phyloP scores from a whole-genome alignment of 2,329 filamentous ascomycete species.

The Plenodomus biglobosus region DNA sequence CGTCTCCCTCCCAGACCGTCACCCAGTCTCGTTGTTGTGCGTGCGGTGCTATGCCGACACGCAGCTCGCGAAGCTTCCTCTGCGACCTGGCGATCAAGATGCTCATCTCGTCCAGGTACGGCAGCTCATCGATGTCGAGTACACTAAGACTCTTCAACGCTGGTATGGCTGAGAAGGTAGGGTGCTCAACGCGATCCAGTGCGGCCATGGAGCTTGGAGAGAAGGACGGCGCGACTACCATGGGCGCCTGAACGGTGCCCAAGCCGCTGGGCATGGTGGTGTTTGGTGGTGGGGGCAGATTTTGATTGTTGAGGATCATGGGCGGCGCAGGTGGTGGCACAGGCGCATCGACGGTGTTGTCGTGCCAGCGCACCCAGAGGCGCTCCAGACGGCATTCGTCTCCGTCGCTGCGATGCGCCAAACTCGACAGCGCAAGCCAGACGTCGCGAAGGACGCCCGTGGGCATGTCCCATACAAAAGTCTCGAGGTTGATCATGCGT shows the following conservation, averaged over 20 bases:
- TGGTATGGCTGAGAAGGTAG: slow-evolving; percentile 76
- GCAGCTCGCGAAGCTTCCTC: slow-evolving; percentile 66
- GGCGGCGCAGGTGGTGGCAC: slow-evolving; percentile 41
- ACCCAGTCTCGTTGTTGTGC: slow-evolving; percentile 58
- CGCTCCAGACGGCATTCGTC: slow-evolving; percentile 68
- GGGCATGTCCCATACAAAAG: slow-evolving; percentile 87
- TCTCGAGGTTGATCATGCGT: slow-evolving; percentile 79
- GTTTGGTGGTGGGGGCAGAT: slow-evolving; percentile 43
- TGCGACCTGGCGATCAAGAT: slow-evolving; percentile 72
- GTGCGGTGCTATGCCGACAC: slow-evolving; percentile 68
- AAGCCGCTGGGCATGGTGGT: slow-evolving; percentile 41
- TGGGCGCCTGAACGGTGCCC: slow-evolving; percentile 35
- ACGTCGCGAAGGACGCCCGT: slow-evolving; percentile 80
- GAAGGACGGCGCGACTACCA: slow-evolving; percentile 36
- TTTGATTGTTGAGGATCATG: slow-evolving; percentile 43
- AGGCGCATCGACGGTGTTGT: slow-evolving; percentile 60
- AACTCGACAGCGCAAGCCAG: slow-evolving; percentile 74
- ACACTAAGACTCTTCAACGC: slow-evolving; percentile 74
- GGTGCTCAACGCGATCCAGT: slow-evolving; percentile 67
- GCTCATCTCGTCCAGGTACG: slow-evolving; percentile 81
- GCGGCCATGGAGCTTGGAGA: slow-evolving; percentile 29
- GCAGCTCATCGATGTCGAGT: slow-evolving; percentile 78
- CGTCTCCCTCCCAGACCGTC: slow-evolving; percentile 63
- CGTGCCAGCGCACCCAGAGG: slow-evolving; percentile 81
- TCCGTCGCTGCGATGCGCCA: slow-evolving; percentile 62